Evolutionary conservation across 2,329 filamentous ascomycete species (phyloP), one percentile per base, ranked within the genome.

Genomic region (Dendrostoma leiphaemia): DNA sequence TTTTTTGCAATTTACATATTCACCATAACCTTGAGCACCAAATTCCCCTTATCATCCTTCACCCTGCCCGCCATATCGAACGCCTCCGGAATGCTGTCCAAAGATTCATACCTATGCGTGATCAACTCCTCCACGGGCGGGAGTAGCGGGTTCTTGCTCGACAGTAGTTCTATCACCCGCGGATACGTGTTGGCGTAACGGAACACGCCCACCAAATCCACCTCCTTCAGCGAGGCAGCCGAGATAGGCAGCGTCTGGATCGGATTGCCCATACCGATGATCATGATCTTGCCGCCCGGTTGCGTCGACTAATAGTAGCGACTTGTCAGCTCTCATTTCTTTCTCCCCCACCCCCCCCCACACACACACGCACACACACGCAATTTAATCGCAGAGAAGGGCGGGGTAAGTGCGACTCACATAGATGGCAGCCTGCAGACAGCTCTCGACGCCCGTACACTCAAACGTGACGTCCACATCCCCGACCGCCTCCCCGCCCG

Each of bases 371-470:
- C n/a, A n/a, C n/a, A n/a, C n/a, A n/a, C n/a, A n/a, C n/a, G n/a
- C n/a, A n/a, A n/a, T n/a, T n/a, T n/a, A n/a, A n/a, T 15, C 10
- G 26, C 24, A 3, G 32, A 24, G 21, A 8, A 29, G 28, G 3
- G 15, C 3, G 23, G 4, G 15, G 23, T 34, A 15, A 6, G 44
- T 3, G 12, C 7, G 9, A 70, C 74, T 67, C 59, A 81, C 79
- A 63, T 89, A 92, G 52, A 92, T 90, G 4, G 85, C 81, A 6
- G 84, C 83, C 67, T 92, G 89, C 62, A 91, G 76, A 63, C 88
- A 92, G 0, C 83, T 82, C 65, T 90, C 88, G 21, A 91, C 88
- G 8, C 89, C 89, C 0, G 89, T 92, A 66, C 88, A 91, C 71
- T 92, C 89, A 64, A 88, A 91, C 2, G 88, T 86, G 1, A 82